A percentile compares a stretch with the other conserved stretches of the same genome.
Evolutionary conservation across 1,284 basidiomycete species (phyloP).

Genomic region (Coniferiporia weirii): DNA sequence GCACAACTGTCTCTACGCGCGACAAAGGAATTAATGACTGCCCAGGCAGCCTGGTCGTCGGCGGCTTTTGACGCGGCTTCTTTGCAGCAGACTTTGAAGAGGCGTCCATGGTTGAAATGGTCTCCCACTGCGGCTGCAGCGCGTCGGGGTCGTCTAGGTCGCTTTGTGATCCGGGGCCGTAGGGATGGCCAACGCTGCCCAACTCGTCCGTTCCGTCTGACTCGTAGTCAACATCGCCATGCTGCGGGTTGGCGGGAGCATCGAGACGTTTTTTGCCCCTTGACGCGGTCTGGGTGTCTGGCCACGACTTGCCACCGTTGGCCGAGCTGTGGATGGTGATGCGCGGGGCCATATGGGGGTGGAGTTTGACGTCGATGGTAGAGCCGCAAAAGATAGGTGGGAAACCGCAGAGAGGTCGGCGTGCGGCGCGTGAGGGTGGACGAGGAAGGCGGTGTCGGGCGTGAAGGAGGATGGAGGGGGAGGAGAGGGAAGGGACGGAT

Average conservation of each 20-base stretch:
- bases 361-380: background rate
- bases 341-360: conserved; percentile 3
- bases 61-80: conserved; percentile 30
- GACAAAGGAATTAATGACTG: conserved; percentile 54
- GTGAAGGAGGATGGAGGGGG: conserved; percentile 9
- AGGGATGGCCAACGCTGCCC: conserved; percentile 3
- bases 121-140: conserved; percentile 8
- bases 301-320: background rate
- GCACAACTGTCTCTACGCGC: conserved; percentile 63
- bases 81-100: conserved; percentile 19
- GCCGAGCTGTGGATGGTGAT: conserved; percentile 14
- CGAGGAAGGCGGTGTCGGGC: conserved; percentile 6
- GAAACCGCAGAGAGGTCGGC: conserved; percentile 20
- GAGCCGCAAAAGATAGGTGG: conserved; percentile 2
- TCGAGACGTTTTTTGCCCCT: background rate
- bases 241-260: background rate
- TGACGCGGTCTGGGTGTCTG: background rate
- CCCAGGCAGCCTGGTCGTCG: conserved; percentile 50
- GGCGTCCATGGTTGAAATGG: conserved; percentile 3
- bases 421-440: conserved; percentile 7
- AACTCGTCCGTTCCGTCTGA: conserved; percentile 17
- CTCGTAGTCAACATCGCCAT: conserved; percentile 10
- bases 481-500: conserved; percentile 8
- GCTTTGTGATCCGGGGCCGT: background rate
- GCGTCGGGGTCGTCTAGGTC: conserved; percentile 1